Evolutionary conservation across 352 stramenopile species (phyloP).

Genomic region (Hyphochytrium catenoides): DNA sequence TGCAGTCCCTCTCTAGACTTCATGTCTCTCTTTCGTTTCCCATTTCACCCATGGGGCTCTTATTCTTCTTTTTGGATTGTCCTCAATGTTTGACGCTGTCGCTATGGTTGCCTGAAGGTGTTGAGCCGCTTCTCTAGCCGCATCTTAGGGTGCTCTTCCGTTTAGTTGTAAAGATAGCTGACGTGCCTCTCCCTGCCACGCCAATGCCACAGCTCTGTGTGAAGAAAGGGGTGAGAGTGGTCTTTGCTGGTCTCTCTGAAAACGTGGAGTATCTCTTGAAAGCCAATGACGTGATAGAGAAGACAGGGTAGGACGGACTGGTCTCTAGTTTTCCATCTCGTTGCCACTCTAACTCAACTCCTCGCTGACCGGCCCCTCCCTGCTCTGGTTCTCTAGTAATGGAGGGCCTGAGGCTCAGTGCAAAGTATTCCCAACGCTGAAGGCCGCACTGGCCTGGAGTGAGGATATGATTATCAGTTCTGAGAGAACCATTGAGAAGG

Average conservation of each 20-base stretch:
- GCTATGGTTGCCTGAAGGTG: too few species aligned
- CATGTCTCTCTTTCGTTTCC: too few species aligned
- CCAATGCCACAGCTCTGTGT: constrained; percentile 42
- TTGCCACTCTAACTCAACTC: too few species aligned
- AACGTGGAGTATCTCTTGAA: constrained; percentile 38
- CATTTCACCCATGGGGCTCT: too few species aligned
- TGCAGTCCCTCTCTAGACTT: too few species aligned
- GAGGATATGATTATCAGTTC: too few species aligned
- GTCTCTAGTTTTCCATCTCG: too few species aligned
- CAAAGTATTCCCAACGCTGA: constrained; percentile 51
- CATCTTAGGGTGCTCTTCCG: neutral
- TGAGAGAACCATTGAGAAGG: too few species aligned
- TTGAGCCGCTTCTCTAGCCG: neutral
- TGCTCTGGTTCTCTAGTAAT: too few species aligned
- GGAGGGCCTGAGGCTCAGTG: constrained; percentile 18
- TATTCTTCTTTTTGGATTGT: too few species aligned
- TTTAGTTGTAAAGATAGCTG: neutral
- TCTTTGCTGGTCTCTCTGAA: constrained; percentile 38
- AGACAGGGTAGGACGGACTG: constrained; percentile 15
- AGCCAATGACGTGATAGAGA: constrained; percentile 47
- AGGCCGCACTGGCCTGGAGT: constrained; percentile 57
- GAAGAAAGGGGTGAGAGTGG: constrained; percentile 39
- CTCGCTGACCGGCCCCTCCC: too few species aligned
- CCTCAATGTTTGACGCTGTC: too few species aligned
- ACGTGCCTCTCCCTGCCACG: neutral